A percentile compares a stretch with the other conserved stretches of the same genome.
Conservation (phyloP, 2,329 filamentous ascomycete genomes). For the Trichoderma gracile region DNA sequence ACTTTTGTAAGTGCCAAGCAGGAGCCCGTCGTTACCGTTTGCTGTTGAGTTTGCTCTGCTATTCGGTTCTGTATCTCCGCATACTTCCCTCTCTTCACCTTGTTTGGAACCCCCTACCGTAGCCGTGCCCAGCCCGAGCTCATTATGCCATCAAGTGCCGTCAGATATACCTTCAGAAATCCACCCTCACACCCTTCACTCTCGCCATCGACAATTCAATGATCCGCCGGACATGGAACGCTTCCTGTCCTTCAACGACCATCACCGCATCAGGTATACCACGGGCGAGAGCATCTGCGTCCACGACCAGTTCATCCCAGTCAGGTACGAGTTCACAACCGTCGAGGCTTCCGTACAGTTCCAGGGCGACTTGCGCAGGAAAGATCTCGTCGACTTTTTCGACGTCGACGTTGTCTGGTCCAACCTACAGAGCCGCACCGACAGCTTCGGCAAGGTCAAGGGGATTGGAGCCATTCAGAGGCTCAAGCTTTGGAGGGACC, state of each 20-base stretch:
- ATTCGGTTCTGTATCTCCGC: not conserved
- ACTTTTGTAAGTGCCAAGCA: constrained; percentile 45
- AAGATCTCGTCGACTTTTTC: constrained; percentile 53
- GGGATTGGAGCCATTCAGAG: constrained; percentile 54
- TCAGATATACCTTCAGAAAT: constrained; percentile 47
- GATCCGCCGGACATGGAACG: constrained; percentile 53
- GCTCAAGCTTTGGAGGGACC: constrained; percentile 54
- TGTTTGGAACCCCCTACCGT: not conserved
- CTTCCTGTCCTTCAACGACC: constrained; percentile 49
- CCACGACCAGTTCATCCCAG: constrained; percentile 50
- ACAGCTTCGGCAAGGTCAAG: constrained; percentile 52
- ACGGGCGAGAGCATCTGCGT: constrained; percentile 49
- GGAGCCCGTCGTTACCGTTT: not conserved
- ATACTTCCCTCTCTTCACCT: not conserved
- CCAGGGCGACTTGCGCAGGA: constrained; percentile 50
- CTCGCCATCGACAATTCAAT: constrained; percentile 52
- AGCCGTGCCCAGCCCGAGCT: not conserved
- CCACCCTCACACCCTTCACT: constrained; percentile 52
- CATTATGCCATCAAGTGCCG: constrained; percentile 41
- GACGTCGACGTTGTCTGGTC: constrained; percentile 57
- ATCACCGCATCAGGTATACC: constrained; percentile 51
- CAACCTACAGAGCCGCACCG: constrained; percentile 50
- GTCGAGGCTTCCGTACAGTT: constrained; percentile 50
- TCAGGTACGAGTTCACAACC: constrained; percentile 54
- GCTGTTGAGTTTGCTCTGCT: not conserved